Evolutionary conservation across 352 stramenopile species (phyloP).

Genomic region (Globisporangium ultimum): DNA sequence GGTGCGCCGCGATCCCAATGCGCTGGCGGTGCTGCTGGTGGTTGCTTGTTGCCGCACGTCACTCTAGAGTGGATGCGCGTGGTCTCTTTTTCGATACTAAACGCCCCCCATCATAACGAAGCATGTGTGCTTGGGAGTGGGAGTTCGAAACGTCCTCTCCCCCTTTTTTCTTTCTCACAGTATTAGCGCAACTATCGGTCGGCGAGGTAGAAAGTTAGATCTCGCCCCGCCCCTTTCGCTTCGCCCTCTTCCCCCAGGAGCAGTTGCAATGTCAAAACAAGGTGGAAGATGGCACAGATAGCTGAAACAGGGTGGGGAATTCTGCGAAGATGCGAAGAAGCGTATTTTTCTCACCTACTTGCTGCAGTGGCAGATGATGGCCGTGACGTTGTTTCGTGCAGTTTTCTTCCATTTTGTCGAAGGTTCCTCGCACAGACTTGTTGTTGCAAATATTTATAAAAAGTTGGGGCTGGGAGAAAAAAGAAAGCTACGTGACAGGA

Average conservation of each 20-base stretch:
- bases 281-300: background rate
- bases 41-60: too few species aligned
- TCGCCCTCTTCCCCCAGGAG: background rate
- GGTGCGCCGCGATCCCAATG: too few species aligned
- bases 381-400: too few species aligned
- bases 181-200: background rate
- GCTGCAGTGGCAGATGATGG: too few species aligned
- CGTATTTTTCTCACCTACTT: background rate
- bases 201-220: background rate
- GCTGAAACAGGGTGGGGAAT: background rate
- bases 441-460: too few species aligned
- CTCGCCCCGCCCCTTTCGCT: background rate
- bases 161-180: background rate
- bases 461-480: too few species aligned
- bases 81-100: background rate
- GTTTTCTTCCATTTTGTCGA: too few species aligned
- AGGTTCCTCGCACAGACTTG: too few species aligned
- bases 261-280: background rate
- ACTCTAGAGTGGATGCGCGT: background rate
- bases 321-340: background rate
- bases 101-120: background rate
- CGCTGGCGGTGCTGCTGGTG: too few species aligned
- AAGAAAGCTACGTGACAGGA: too few species aligned
- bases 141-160: background rate
- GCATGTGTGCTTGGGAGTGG: background rate